Evolutionary conservation across 306 rosid genomes (phyloP), one percentile per base, ranked within the genome.

Genomic region (Oemleria cerasiformis): DNA sequence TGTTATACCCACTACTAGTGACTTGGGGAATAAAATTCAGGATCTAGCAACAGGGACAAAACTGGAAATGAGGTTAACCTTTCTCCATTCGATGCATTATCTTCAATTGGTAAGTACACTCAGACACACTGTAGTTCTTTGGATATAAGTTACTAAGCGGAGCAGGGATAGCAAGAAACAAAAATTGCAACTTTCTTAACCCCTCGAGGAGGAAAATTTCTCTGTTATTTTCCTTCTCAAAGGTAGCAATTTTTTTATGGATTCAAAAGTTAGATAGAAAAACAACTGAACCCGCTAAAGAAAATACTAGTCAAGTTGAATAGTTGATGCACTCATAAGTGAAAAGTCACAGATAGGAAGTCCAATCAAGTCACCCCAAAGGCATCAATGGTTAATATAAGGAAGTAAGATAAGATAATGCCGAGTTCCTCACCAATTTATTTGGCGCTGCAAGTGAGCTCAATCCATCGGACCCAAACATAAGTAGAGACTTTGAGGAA

Each of bases 391-490:
- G 30, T 19, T 38, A 39, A 71, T 38, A 53, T 47, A 67, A 49
- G 65, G 51, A 39, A 67, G 66, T 41, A 15, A 62, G 49, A 40
- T 5, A 34, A 4, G 15, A 9, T 43, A 61, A 49, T 7, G 54
- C 20, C 12, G 40, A 55, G 2, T 41, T 54, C 49, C 91, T 68
- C 19, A 90, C 96, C 93, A 84, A 39, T 74, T 84, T 86, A 82
- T 82, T 86, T 62, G 87, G 82, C 14, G 80, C 75, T 47, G 86
- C 56, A 70, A 58, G 84, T 61, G 96, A 78, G 54, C 83, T 82
- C 68, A 87, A 68, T 61, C 82, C 86, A 79, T 86, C 87, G 30
- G 91, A 61, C 59, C 77, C 70, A 74, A 58, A 80, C 87, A 86
- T 70, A 65, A 78, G 80, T n/a, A 79, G 59, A 63, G 89, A 75